These are phyloP conservation scores for Fagus crenata DNA, from an alignment of 306 rosid genomes.

Conservation along the genomic window DNA sequence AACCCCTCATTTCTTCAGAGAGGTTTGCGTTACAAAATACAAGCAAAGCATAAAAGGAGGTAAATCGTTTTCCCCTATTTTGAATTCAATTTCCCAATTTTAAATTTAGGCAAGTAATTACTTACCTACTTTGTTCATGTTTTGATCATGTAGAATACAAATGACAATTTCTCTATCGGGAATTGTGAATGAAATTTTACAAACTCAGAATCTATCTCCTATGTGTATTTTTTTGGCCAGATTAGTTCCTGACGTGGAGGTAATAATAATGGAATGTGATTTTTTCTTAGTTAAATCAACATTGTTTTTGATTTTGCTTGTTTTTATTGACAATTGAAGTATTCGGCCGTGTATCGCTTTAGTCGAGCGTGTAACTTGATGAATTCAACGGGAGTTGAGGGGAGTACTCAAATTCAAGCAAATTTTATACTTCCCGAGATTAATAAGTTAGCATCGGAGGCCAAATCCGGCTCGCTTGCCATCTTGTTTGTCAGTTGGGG, in stretches of 20 bases:
- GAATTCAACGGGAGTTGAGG: conserved; percentile 39
- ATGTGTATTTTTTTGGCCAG: conserved; percentile 66
- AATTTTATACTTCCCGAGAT: conserved; percentile 64
- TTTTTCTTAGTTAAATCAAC: conserved; percentile 18
- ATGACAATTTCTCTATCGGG: conserved; percentile 55
- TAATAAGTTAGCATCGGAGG: conserved; percentile 60
- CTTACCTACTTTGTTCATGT: conserved; percentile 29
- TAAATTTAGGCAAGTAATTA: too few relatives aligned
- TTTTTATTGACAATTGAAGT: conserved; percentile 32
- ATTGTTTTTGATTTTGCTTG: conserved; percentile 1
- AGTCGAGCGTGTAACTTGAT: conserved; percentile 49
- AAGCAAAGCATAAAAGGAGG: conserved; percentile 74
- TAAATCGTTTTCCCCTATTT: background rate
- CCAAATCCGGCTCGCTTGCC: conserved; percentile 50
- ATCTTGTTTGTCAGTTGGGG: conserved; percentile 73
- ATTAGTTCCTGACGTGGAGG: conserved; percentile 57
- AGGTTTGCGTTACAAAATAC: conserved; percentile 67
- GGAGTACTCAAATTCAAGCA: conserved; percentile 50
- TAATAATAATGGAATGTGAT: conserved; percentile 26
- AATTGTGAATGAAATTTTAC: conserved; percentile 37
- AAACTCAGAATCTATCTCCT: conserved; percentile 52
- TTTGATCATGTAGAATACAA: conserved; percentile 57
- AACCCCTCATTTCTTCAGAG: conserved; percentile 64
- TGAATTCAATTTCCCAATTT: background rate
- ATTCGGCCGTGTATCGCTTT: conserved; percentile 59